Conservation (phyloP, 495 filamentous ascomycete species). For the Tuber indicum region DNA sequence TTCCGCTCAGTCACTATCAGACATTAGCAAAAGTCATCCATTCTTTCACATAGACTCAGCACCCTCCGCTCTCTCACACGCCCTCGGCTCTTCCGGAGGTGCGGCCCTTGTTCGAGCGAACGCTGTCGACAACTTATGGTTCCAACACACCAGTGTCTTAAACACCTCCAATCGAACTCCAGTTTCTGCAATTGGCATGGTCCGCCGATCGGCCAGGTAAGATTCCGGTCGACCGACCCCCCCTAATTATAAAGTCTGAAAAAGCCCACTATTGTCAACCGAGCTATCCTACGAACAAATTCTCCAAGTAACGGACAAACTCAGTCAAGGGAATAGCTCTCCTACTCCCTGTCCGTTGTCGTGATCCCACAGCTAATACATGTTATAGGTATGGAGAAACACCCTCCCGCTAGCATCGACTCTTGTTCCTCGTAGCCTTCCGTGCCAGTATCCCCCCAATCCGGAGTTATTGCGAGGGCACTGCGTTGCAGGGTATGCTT, state of each 20-base stretch:
- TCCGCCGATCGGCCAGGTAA: not conserved
- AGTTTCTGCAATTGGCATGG: not conserved
- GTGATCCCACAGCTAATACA: not conserved
- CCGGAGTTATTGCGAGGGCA: not conserved
- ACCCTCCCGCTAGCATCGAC: not conserved
- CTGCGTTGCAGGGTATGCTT: not conserved
- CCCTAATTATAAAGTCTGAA: not conserved
- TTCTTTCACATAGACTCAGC: not conserved
- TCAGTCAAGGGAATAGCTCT: not conserved
- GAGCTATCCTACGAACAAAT: not conserved
- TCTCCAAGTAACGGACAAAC: not conserved
- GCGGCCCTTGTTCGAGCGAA: not conserved
- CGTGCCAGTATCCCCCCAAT: no score
- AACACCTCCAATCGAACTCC: not conserved
- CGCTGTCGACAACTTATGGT: not conserved
- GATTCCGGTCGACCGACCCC: not conserved
- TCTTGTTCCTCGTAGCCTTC: not conserved
- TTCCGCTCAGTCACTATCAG: not conserved
- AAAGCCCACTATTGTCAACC: not conserved
- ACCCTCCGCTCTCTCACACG: not conserved
- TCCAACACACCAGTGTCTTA: not conserved
- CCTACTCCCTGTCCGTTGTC: not conserved
- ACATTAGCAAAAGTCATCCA: not conserved
- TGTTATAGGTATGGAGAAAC: not conserved
- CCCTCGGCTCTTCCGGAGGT: not conserved